Conservation (phyloP, 345 rosid genomes). For the Eucalyptus victrix region DNA sequence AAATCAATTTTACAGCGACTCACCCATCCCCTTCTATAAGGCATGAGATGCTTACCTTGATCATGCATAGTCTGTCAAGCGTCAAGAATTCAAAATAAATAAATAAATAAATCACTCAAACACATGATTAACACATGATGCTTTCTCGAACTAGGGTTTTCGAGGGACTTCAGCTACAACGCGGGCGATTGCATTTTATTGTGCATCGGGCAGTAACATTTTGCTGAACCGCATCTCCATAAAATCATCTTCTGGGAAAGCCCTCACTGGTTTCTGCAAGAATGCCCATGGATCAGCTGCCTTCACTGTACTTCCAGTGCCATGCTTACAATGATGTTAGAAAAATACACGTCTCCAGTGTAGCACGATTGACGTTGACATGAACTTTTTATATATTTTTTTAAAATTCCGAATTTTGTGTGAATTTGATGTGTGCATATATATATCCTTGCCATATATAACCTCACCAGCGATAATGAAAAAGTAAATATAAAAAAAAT, state of each 20-base stretch:
- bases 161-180: background rate
- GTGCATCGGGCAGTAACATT: background rate
- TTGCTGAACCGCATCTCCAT: background rate
- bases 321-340: background rate
- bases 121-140: background rate
- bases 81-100: background rate
- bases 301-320: background rate
- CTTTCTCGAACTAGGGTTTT: background rate
- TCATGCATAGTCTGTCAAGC: background rate
- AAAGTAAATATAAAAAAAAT: no score
- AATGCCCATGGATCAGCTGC: background rate
- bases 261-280: background rate
- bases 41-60: background rate
- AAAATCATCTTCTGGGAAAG: background rate
- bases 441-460: no score
- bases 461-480: no score
- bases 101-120: background rate
- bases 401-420: no score
- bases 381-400: no score
- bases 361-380: no score
- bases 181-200: background rate
- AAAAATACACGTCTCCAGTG: background rate
- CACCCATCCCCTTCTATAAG: background rate
- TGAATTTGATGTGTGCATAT: no score
- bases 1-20: background rate